Percentiles rank a stretch among this genome's conserved stretches.
phyloP scores from a whole-genome alignment of 495 filamentous ascomycete species.

The Tuber melanosporum region DNA sequence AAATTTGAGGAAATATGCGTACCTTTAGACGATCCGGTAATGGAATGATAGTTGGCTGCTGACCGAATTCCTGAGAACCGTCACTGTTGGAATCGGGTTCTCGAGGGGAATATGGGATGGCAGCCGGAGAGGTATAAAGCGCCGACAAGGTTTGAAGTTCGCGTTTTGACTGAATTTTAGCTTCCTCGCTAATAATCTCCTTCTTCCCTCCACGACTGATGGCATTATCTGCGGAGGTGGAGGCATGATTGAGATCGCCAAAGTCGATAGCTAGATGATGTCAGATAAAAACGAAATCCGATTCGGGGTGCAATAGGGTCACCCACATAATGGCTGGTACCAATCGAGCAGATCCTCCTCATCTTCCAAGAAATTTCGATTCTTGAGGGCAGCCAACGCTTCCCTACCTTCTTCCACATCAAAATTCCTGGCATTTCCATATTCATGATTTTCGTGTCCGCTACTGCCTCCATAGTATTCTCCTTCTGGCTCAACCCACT shows the following conservation, averaged over 20 bases:
- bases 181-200: slow-evolving; percentile 34
- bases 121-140: slow-evolving; percentile 35
- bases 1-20: slow-evolving; percentile 9
- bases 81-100: slow-evolving; percentile 33
- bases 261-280: slow-evolving; percentile 36
- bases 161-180: slow-evolving; percentile 38
- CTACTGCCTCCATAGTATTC: slow-evolving; percentile 42
- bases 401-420: slow-evolving; percentile 41
- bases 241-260: slow-evolving; percentile 28
- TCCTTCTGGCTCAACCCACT: slow-evolving; percentile 42
- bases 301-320: neutral
- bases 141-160: slow-evolving; percentile 38
- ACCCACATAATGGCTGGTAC: slow-evolving; percentile 39
- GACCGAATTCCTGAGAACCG: slow-evolving; percentile 15
- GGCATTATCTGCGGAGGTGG: slow-evolving; percentile 28
- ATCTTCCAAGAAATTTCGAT: slow-evolving; percentile 41
- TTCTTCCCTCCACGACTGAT: slow-evolving; percentile 38
- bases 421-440: slow-evolving; percentile 38
- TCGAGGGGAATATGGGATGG: slow-evolving; percentile 39
- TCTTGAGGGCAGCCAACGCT: slow-evolving; percentile 41
- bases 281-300: neutral
- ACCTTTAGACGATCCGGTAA: slow-evolving; percentile 38
- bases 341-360: slow-evolving; percentile 42
- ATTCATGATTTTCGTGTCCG: slow-evolving; percentile 38
- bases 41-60: slow-evolving; percentile 34